These are phyloP conservation scores for Arabidopsis arenosa DNA, from an alignment of 345 rosid genomes.

Conservation along the genomic window DNA sequence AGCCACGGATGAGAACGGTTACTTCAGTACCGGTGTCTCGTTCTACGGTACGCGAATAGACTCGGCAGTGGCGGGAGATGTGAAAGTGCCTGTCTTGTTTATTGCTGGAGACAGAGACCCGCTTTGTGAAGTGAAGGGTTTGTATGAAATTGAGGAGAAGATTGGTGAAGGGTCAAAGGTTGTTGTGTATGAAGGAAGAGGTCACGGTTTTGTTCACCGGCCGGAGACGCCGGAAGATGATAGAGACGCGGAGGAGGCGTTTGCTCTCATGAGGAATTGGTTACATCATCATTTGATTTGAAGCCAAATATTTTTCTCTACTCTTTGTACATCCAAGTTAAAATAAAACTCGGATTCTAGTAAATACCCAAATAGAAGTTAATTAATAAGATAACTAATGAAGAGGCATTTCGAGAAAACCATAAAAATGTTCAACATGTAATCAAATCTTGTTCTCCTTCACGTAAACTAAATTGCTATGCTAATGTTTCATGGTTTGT, in stretches of 20 bases:
- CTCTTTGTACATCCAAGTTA: background rate
- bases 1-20: constrained; percentile 57
- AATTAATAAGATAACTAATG: background rate
- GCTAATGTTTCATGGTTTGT: background rate
- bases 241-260: constrained; percentile 77
- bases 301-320: constrained; percentile 6
- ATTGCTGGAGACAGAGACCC: constrained; percentile 78
- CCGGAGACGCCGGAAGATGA: constrained; percentile 82
- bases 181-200: constrained; percentile 69
- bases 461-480: background rate
- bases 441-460: background rate
- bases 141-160: constrained; percentile 54
- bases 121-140: constrained; percentile 57
- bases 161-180: constrained; percentile 59
- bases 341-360: background rate
- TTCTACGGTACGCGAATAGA: constrained; percentile 89
- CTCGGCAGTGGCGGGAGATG: constrained; percentile 45
- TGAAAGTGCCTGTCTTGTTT: constrained; percentile 74
- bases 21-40: constrained; percentile 69
- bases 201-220: constrained; percentile 80
- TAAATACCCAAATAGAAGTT: background rate
- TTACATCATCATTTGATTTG: constrained; percentile 53
- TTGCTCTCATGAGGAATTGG: constrained; percentile 72
- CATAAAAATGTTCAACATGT: background rate
- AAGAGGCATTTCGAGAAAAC: background rate